phyloP scores from a whole-genome alignment of 768 basidiomycete species.

The Tricholoma terreum region DNA sequence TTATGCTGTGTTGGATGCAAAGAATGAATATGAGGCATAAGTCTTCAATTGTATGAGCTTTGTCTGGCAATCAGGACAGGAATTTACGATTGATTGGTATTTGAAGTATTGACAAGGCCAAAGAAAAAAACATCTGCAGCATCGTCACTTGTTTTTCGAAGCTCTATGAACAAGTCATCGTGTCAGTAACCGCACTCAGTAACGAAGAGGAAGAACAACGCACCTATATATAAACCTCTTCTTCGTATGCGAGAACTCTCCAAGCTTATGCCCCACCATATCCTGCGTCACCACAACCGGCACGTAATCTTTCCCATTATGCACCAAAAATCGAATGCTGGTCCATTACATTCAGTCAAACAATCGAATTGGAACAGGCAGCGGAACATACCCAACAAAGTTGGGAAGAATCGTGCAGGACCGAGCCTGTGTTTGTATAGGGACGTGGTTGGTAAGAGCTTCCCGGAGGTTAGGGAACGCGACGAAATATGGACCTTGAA shows the following conservation, averaged over 20 bases:
- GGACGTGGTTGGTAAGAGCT: constrained; percentile 74
- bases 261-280: constrained; percentile 98
- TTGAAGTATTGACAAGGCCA: neutral
- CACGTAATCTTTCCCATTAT: constrained; percentile 89
- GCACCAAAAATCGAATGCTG: constrained; percentile 86
- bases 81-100: neutral
- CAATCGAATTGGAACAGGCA: neutral
- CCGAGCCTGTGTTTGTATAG: constrained; percentile 85
- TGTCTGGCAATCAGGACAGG: too few relatives aligned
- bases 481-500: constrained; percentile 87
- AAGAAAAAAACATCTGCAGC: neutral
- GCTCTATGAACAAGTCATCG: neutral
- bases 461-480: constrained; percentile 87
- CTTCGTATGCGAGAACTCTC: constrained; percentile 90
- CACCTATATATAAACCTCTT: constrained; percentile 86
- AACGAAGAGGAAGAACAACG: constrained; percentile 36
- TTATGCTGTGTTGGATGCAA: too few relatives aligned
- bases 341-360: neutral
- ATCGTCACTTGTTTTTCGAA: neutral
- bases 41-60: too few relatives aligned
- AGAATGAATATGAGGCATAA: too few relatives aligned
- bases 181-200: neutral
- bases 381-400: constrained; percentile 79
- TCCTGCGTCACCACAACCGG: constrained; percentile 90
- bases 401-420: constrained; percentile 93